Conservation (phyloP, 257 asterid genomes). For the Cinchona pubescens region DNA sequence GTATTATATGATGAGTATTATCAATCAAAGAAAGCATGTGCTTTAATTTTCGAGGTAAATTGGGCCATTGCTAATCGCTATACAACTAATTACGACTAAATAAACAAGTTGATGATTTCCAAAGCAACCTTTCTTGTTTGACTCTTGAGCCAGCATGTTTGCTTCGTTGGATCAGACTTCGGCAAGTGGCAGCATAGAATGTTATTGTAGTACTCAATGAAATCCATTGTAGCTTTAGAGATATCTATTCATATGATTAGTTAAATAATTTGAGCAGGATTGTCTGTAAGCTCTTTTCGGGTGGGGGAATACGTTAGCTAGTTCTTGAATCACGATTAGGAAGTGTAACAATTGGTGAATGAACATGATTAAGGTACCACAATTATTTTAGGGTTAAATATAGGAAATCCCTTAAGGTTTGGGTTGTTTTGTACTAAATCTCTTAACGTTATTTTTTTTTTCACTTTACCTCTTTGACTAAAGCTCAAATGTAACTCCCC, state of each 20-base stretch:
- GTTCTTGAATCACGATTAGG: no score
- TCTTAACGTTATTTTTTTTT: no score
- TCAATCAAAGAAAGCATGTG: slow-evolving; percentile 5
- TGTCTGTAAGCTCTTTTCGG: no score
- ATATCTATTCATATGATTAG: not conserved
- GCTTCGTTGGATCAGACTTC: slow-evolving; percentile 8
- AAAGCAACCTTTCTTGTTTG: not conserved
- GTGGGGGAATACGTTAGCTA: no score
- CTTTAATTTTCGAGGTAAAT: slow-evolving; percentile 6
- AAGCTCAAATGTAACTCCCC: no score
- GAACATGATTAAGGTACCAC: not conserved
- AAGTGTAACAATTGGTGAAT: not conserved
- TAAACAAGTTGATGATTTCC: slow-evolving; percentile 4
- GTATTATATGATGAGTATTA: no score
- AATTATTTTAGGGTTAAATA: not conserved
- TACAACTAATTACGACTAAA: not conserved
- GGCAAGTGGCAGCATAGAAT: not conserved
- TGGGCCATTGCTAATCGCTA: not conserved
- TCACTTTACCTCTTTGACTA: no score
- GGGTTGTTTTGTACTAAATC: no score
- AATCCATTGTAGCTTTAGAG: not conserved
- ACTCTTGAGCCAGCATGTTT: not conserved
- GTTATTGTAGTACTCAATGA: not conserved
- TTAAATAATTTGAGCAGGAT: no score
- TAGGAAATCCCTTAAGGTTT: no score